Evolutionary conservation across 768 basidiomycete genomes (phyloP), one percentile per base, ranked within the genome.

Genomic region (Mycena belliarum): DNA sequence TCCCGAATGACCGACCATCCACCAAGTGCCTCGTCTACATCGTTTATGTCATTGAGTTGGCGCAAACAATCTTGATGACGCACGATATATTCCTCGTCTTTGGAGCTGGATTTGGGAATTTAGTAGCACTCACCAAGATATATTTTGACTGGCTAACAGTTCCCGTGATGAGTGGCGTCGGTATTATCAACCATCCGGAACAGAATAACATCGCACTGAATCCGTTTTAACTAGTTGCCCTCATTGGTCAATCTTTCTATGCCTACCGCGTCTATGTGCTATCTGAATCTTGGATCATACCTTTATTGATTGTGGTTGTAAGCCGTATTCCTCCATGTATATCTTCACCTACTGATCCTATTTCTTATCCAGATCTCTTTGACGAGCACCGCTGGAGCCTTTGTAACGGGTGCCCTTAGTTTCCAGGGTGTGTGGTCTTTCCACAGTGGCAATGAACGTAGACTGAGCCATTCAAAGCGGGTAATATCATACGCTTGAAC

Each of bases 51-150:
- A 41, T 68, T 4, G 65, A 65, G 37, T 49, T 56, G 1, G 40
- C 54, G 1, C 64, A 68, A 26, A 63, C 65, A 6, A 51, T 68
- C 21, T 20, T 68, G 3, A 55, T 64, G 23, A 61, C 62, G 3
- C 60, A 60, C 51, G 65, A 64, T 42, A 57, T 54, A 5, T 68
- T 66, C 55, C 51, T 49, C 40, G 51, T 55, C 29, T 69, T 68
- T 50, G 65, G 65, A 14, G 50, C 29, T 12, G 65, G 63, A 9
- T 68, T 68, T 33, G 65, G 61, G 16, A 56, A 68, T 38, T 45
- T 58, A 14, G 48, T 42, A 11, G 42, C 61, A 0, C 46, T 68
- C 18, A 54, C 61, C 21, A 33, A 55, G 6, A 45, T 68, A 14
- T 57, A 60, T 38, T 50, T 63, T 14, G 23, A 29, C 28, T 47